Evolutionary conservation across 2,329 filamentous ascomycete species (phyloP).

Genomic region (Torrubiellomyces zombiae): DNA sequence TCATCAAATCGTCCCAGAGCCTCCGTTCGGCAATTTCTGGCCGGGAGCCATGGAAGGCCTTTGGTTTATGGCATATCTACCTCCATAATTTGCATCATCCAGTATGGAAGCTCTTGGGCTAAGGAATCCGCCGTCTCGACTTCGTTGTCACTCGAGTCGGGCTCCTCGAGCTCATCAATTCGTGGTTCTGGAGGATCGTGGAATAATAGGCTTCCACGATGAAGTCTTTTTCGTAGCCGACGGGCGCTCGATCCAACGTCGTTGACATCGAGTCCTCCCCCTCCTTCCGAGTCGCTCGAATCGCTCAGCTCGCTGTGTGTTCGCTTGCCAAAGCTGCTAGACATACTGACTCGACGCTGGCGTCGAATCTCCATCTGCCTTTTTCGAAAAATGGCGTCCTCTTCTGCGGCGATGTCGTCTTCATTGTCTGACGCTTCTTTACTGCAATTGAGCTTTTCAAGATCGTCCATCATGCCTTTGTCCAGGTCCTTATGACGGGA

Average conservation of each 20-base stretch:
- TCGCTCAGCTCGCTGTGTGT: slow-evolving; percentile 37
- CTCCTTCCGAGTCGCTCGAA: slow-evolving; percentile 25
- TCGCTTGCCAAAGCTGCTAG: slow-evolving; percentile 37
- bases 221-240: slow-evolving; percentile 27
- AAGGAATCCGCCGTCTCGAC: slow-evolving; percentile 22
- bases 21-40: no score
- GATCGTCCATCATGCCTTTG: slow-evolving; percentile 24
- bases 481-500: slow-evolving; percentile 23
- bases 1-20: no score
- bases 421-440: slow-evolving; percentile 19
- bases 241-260: slow-evolving; percentile 30
- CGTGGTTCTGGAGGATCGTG: slow-evolving; percentile 31
- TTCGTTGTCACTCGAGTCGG: slow-evolving; percentile 30
- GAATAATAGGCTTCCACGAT: slow-evolving; percentile 30
- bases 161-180: slow-evolving; percentile 38
- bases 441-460: slow-evolving; percentile 28
- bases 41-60: no score
- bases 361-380: slow-evolving; percentile 26
- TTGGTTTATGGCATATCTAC: slow-evolving; percentile 20
- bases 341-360: slow-evolving; percentile 29
- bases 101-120: slow-evolving; percentile 33
- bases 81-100: slow-evolving; percentile 33
- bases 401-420: slow-evolving; percentile 14
- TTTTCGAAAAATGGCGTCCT: slow-evolving; percentile 22
- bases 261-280: slow-evolving; percentile 20